Conservation (phyloP, 768 basidiomycete genomes). For the Mycena kentingensis region DNA sequence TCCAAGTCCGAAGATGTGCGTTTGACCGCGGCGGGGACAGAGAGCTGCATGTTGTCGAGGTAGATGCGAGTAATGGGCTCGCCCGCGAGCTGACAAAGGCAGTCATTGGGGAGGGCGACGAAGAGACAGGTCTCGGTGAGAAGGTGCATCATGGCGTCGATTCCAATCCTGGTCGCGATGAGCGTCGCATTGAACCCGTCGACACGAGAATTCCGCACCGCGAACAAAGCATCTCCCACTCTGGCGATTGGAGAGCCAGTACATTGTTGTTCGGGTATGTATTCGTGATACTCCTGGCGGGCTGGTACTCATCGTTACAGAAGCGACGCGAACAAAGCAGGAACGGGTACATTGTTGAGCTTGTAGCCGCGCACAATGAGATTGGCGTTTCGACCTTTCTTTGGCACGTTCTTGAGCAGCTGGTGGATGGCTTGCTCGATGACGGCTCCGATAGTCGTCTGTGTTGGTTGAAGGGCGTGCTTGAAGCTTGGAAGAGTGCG, state of each 20-base stretch:
- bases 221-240: conserved; percentile 67
- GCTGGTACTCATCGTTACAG: no score
- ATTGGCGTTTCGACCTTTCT: no score
- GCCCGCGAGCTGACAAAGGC: conserved; percentile 83
- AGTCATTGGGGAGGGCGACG: conserved; percentile 76
- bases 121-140: conserved; percentile 77
- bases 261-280: conserved; percentile 74
- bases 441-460: no score
- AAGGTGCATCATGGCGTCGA: conserved; percentile 74
- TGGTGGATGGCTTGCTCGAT: no score
- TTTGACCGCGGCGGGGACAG: conserved; percentile 3
- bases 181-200: not conserved
- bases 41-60: conserved; percentile 28
- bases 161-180: conserved; percentile 62
- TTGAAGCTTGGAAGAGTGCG: no score
- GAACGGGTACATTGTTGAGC: no score
- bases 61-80: conserved; percentile 53
- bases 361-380: no score
- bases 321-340: no score
- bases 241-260: conserved; percentile 59
- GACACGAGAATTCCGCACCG: conserved; percentile 43
- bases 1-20: conserved; percentile 12
- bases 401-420: no score
- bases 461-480: no score
- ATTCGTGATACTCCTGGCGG: no score